Conservation (phyloP, 768 basidiomycete genomes). For the Kwoniella sp. region DNA sequence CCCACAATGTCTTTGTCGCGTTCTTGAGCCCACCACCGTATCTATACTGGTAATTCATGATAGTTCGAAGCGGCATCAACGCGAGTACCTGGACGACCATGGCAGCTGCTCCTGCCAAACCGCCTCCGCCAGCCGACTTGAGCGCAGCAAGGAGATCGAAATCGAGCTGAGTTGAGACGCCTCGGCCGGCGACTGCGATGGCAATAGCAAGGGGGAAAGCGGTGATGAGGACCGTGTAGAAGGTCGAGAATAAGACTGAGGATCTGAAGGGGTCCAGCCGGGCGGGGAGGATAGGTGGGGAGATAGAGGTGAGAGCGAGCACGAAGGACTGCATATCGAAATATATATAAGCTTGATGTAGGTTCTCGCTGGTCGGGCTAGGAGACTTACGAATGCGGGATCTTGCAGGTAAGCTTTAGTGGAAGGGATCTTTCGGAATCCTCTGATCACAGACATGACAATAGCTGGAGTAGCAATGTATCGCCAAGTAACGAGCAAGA, state of each 20-base stretch:
- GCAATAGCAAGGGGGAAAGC: constrained; percentile 39
- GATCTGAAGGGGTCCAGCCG: constrained; percentile 41
- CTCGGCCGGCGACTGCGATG: constrained; percentile 44
- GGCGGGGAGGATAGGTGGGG: constrained; percentile 41
- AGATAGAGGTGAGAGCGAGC: constrained; percentile 37
- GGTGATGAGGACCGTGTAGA: constrained; percentile 42
- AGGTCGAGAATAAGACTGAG: constrained; percentile 37
- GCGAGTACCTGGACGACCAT: constrained; percentile 93
- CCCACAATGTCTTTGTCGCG: constrained; percentile 69
- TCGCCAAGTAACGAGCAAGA: constrained; percentile 44
- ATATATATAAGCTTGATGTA: neutral
- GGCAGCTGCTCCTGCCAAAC: constrained; percentile 81
- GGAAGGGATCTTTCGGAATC: constrained; percentile 46
- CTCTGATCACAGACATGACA: constrained; percentile 41
- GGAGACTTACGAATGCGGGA: constrained; percentile 48
- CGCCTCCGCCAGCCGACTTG: constrained; percentile 83
- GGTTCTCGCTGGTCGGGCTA: neutral
- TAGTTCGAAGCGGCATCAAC: constrained; percentile 91
- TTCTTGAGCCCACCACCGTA: constrained; percentile 75
- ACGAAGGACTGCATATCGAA: constrained; percentile 42
- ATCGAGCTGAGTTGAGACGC: constrained; percentile 58
- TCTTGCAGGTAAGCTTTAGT: constrained; percentile 49
- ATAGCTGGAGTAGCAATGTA: constrained; percentile 44
- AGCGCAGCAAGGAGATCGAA: constrained; percentile 79
- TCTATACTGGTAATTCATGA: constrained; percentile 93